A percentile compares a stretch with the other conserved stretches of the same genome.
phyloP scores from a whole-genome alignment of 2,329 filamentous ascomycete genomes.

The Fonsecaea pedrosoi region DNA sequence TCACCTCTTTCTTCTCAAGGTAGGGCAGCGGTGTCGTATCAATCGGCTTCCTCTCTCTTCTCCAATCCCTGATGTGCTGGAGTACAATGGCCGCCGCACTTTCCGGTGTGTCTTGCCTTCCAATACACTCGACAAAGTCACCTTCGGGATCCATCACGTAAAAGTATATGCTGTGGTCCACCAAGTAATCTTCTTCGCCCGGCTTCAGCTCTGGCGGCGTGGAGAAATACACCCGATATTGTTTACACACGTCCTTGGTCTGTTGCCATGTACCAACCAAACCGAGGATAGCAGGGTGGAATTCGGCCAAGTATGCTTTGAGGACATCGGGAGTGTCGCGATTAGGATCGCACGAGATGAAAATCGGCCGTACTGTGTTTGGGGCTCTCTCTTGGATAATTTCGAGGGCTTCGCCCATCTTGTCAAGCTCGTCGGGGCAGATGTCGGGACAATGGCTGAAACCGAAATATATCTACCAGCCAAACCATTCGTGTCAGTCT shows the following conservation, averaged over 20 bases:
- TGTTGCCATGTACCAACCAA: slow-evolving; percentile 93
- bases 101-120: slow-evolving; percentile 89
- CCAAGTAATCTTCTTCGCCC: slow-evolving; percentile 87
- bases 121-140: slow-evolving; percentile 96
- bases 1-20: slow-evolving; percentile 25
- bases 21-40: slow-evolving; percentile 49
- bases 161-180: slow-evolving; percentile 99
- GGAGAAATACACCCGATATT: slow-evolving; percentile 95
- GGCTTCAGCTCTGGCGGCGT: slow-evolving; percentile 87
- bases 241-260: slow-evolving; percentile 93
- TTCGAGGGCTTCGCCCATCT: slow-evolving; percentile 97
- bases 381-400: slow-evolving; percentile 55
- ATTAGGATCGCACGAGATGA: slow-evolving; percentile 94
- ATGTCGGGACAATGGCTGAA: slow-evolving; percentile 99
- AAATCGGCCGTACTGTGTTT: slow-evolving; percentile 73
- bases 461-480: slow-evolving; percentile 87
- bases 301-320: slow-evolving; percentile 85
- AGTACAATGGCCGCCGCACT: slow-evolving; percentile 82
- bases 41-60: slow-evolving; percentile 59
- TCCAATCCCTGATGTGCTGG: slow-evolving; percentile 83
- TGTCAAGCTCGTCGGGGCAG: slow-evolving; percentile 97
- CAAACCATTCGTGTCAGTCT: neutral
- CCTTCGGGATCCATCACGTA: slow-evolving; percentile 99
- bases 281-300: slow-evolving; percentile 84
- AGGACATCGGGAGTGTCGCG: slow-evolving; percentile 86